A percentile compares a stretch with the other conserved stretches of the same genome.
These are phyloP conservation scores for Brassica incana DNA, from an alignment of 345 rosid genomes.

Conservation along the genomic window DNA sequence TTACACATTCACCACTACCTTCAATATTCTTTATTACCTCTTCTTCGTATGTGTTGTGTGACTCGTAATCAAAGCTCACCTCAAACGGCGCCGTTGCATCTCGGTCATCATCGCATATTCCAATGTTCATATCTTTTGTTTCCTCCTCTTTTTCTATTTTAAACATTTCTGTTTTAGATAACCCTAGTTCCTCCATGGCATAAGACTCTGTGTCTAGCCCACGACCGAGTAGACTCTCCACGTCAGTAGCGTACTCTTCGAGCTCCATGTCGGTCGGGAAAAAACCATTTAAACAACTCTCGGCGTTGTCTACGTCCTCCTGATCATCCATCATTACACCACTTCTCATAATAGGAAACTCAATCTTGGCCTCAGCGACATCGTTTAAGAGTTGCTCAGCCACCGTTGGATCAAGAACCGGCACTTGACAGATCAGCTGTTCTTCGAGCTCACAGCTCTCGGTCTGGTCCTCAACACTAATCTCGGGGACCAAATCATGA, in stretches of 20 bases:
- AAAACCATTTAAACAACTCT: conserved; percentile 48
- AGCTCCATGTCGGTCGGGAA: conserved; percentile 84
- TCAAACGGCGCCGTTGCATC: conserved; percentile 58
- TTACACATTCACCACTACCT: conserved; percentile 27
- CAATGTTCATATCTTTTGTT: conserved; percentile 12
- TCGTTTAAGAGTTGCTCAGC: conserved; percentile 49
- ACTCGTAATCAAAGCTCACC: conserved; percentile 68
- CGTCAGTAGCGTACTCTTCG: conserved; percentile 84
- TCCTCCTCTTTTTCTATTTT: conserved; percentile 38
- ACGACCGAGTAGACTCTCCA: conserved; percentile 77
- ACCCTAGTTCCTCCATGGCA: conserved; percentile 70
- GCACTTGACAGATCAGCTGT: conserved; percentile 84
- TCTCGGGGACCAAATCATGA: conserved; percentile 70
- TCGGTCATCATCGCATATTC: conserved; percentile 37
- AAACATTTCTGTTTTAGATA: conserved; percentile 32
- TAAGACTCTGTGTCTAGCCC: conserved; percentile 67
- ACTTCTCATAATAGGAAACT: conserved; percentile 29
- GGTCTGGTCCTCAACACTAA: conserved; percentile 62
- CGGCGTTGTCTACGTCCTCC: conserved; percentile 29
- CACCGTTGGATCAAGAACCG: conserved; percentile 63
- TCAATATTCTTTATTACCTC: conserved; percentile 49
- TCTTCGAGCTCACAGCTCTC: conserved; percentile 60
- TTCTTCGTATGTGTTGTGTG: conserved; percentile 48
- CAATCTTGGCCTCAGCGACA: conserved; percentile 26
- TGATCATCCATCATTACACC: conserved; percentile 16